Percentiles rank a stretch among this genome's conserved stretches.
These are phyloP conservation scores for Vitis cinerea DNA, from an alignment of 164 flowering plant genomes.

Conservation along the genomic window DNA sequence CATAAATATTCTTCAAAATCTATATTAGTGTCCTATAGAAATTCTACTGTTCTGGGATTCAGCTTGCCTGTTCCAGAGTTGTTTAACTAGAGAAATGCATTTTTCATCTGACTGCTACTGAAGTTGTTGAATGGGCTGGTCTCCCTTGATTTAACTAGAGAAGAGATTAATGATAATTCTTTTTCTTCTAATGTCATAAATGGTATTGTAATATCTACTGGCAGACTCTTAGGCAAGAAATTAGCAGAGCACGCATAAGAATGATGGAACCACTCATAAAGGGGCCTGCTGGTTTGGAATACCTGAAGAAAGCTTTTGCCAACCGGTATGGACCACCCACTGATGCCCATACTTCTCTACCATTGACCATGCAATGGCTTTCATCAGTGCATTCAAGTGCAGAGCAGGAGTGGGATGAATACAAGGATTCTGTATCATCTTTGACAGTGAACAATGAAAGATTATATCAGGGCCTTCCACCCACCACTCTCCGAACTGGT, in stretches of 20 bases:
- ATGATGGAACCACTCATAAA: conserved; percentile 74
- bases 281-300: conserved; percentile 88
- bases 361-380: conserved; percentile 68
- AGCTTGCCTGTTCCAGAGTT: too few relatives aligned
- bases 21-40: too few relatives aligned
- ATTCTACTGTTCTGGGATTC: too few relatives aligned
- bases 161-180: too few relatives aligned
- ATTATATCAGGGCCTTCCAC: conserved; percentile 45
- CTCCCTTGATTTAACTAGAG: too few relatives aligned
- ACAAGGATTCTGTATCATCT: conserved; percentile 37
- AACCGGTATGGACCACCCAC: conserved; percentile 65
- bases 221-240: conserved; percentile 78
- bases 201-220: neutral
- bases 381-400: conserved; percentile 38
- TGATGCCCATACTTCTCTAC: conserved; percentile 48
- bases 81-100: too few relatives aligned
- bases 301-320: conserved; percentile 68
- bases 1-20: too few relatives aligned
- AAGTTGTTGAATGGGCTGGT: too few relatives aligned
- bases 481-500: conserved; percentile 71
- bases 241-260: conserved; percentile 75
- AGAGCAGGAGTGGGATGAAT: conserved; percentile 76
- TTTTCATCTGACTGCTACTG: too few relatives aligned
- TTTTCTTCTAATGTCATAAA: neutral
- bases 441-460: conserved; percentile 22